Percentiles rank a stretch among this genome's conserved stretches.
Conservation (phyloP, 768 basidiomycete species). For the Boletus reticulatus region DNA sequence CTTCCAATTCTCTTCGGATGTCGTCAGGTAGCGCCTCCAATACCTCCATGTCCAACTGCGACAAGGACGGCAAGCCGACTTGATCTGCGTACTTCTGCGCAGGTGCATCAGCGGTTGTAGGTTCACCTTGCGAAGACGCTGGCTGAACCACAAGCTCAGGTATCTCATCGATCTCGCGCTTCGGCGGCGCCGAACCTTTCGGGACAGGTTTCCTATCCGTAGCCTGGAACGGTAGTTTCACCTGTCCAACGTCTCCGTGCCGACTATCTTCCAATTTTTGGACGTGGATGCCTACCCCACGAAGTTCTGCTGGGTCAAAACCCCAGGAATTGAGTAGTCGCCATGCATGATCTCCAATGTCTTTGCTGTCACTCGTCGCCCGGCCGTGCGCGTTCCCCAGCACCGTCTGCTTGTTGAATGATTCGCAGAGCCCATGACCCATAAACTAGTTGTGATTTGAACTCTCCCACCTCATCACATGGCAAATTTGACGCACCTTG, state of each 20-base stretch:
- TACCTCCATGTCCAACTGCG: conserved; percentile 71
- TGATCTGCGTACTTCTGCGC: conserved; percentile 11
- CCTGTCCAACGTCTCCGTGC: conserved; percentile 51
- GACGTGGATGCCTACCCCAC: conserved; percentile 90
- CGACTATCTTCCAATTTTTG: conserved; percentile 72
- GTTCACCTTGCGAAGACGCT: conserved; percentile 34
- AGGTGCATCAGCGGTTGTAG: background rate
- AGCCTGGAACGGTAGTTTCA: conserved; percentile 54
- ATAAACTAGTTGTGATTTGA: conserved; percentile 58
- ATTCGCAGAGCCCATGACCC: conserved; percentile 85
- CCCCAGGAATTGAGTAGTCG: conserved; percentile 66
- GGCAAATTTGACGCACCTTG: conserved; percentile 53
- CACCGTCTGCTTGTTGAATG: conserved; percentile 71
- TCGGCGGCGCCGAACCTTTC: conserved; percentile 1
- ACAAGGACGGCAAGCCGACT: conserved; percentile 63
- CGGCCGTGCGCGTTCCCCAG: conserved; percentile 58
- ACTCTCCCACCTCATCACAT: background rate
- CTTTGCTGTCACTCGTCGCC: conserved; percentile 68
- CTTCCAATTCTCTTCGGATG: conserved; percentile 64
- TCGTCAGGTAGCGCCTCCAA: conserved; percentile 71
- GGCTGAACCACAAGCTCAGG: conserved; percentile 31
- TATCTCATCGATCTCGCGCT: background rate
- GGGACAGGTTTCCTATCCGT: conserved; percentile 3
- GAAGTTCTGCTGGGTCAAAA: conserved; percentile 83
- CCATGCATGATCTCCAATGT: conserved; percentile 79